Base-by-base conservation (phyloP, 371 early-diverging fungal genomes). In the Mucor piriformis region DNA sequence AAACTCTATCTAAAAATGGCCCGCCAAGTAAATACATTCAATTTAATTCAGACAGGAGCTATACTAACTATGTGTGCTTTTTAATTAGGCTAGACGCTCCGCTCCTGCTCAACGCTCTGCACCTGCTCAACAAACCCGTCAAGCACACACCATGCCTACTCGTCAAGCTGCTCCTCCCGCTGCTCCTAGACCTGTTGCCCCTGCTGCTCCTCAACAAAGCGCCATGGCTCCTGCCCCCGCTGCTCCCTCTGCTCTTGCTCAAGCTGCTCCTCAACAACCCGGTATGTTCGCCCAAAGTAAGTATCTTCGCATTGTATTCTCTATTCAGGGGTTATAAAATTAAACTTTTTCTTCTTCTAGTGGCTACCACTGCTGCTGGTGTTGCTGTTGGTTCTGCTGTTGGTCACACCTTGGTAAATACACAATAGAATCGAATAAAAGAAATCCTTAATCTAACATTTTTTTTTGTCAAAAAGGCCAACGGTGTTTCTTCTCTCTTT, bases 301-400 rank as follows among this genome's bases (percentile, higher is more conserved):
- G 61, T 43, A 24, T 46, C 2, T n/a, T n/a, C n/a, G n/a, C n/a
- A 23, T 23, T 23, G 23, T 16, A n/a, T 7, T 44, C 24, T 21
- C 21, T 11, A 46, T 46, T 46, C 25, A 46, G 46, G 42, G 42
- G 42, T 7, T 42, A 42, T 18, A 18, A 18, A 42, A 42, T 6
- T 42, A n/a, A 18, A 18, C 3, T 42, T 18, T 16, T 20, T 29
- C 7, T 29, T 29, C 7, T 7, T 29, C 15, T 55, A 73, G 73
- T 94, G 92, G 95, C 94, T 18, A 78, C 93, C 16, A 95, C 94
- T 21, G 97, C 95, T 37, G 97, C 92, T 53, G 94, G 94, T 77
- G 95, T 95, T 50, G 97, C 95, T 57, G 90, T 95, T 21, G 96
- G 95, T 62, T 85, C 86, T 29, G 87, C 94, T 27, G 86, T 90